Evolutionary conservation across 192 early-diverging fungal species (phyloP).

Genomic region (Glomus cerebriforme): DNA sequence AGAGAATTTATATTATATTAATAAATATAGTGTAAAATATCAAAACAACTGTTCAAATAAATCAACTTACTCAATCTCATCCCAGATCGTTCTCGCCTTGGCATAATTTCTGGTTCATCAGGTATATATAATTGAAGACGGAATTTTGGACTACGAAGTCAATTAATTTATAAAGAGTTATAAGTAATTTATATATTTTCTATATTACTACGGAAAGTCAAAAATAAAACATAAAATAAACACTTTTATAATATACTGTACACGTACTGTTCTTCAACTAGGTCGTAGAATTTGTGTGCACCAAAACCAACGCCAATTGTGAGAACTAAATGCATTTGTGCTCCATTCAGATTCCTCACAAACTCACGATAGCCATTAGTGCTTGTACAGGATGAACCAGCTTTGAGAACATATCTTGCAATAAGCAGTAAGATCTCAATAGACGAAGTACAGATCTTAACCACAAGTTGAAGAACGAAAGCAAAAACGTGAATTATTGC

Average conservation of each 20-base stretch:
- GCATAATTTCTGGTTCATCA: neutral
- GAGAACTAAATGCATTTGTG: neutral
- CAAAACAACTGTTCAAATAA: neutral
- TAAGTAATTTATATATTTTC: too few relatives aligned
- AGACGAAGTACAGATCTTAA: neutral
- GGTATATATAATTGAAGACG: neutral
- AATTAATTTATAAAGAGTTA: too few relatives aligned
- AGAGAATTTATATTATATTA: neutral
- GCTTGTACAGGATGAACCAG: neutral
- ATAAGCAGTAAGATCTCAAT: neutral
- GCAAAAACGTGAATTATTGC: neutral
- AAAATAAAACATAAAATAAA: too few relatives aligned
- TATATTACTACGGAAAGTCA: too few relatives aligned
- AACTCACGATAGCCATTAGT: neutral
- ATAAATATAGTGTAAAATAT: neutral
- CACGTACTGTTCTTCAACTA: neutral
- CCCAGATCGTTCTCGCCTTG: neutral
- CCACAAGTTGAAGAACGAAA: neutral
- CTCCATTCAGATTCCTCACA: neutral
- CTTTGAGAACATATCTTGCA: neutral
- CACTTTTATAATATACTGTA: too few relatives aligned
- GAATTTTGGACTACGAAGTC: neutral
- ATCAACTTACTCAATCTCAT: neutral
- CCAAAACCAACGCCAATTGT: neutral
- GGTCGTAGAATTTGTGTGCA: neutral